These are phyloP conservation scores for Podospora sp. DNA, from an alignment of 495 filamentous ascomycete species.

Conservation along the genomic window DNA sequence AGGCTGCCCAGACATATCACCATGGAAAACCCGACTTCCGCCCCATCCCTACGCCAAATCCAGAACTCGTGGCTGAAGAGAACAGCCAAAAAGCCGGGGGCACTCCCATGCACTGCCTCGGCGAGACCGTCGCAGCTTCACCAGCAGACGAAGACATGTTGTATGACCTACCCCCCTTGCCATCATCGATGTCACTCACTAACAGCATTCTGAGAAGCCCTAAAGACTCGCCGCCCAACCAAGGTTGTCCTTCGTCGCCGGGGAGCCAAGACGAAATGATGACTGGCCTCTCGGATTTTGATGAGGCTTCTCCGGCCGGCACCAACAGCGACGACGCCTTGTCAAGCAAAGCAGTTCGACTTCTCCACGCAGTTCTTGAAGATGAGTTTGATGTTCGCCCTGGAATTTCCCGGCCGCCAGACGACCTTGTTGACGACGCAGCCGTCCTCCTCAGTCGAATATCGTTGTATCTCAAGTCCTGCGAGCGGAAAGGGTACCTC, in stretches of 20 bases:
- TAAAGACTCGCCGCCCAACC: not conserved
- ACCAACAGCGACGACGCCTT: not conserved
- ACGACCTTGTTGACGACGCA: slow-evolving; percentile 12
- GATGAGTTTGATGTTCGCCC: slow-evolving; percentile 5
- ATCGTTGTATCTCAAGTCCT: not conserved
- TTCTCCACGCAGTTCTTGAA: slow-evolving; percentile 3
- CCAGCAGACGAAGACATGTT: not conserved
- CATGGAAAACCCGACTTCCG: too few species aligned
- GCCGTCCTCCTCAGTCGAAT: not conserved
- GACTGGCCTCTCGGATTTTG: not conserved
- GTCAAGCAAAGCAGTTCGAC: not conserved
- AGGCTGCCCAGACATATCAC: too few species aligned
- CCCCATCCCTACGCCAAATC: too few species aligned
- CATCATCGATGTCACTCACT: not conserved
- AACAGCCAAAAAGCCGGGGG: too few species aligned
- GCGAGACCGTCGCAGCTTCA: too few species aligned
- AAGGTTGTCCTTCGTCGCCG: not conserved
- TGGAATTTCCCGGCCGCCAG: slow-evolving; percentile 10
- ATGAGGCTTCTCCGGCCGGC: not conserved
- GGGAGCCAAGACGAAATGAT: not conserved
- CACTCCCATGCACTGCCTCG: too few species aligned
- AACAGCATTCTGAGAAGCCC: not conserved
- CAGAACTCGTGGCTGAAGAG: too few species aligned
- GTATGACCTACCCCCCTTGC: not conserved
- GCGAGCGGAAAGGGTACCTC: not conserved